Evolutionary conservation across 441 rosid genomes (phyloP), one percentile per base, ranked within the genome.

Genomic region (Melastoma candidum): DNA sequence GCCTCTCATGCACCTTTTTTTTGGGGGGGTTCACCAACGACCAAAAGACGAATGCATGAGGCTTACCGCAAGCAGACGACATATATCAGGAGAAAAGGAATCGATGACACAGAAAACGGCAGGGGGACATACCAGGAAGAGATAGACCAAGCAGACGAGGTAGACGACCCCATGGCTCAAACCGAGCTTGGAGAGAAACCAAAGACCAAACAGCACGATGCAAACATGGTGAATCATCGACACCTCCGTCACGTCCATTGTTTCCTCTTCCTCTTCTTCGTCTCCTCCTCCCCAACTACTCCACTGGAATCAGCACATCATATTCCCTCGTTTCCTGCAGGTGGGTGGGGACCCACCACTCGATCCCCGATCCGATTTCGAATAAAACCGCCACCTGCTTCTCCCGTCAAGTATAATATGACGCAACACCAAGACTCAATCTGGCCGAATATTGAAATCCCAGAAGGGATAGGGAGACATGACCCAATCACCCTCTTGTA

Each of bases 1-100:
- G 81, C 25, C 74, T 74, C 58, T 84, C 95, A 60, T 92, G 83
- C 68, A 85, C 85, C 97, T 92, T 63, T 32, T n/a, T 7, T 12
- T 36, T 12, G 12, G 7, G 43, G n/a, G 1, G 8, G 12, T 51
- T 27, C 5, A 29, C 44, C 11, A 36, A 3, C 11, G n/a, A 22
- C 47, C 36, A 36, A 17, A 24, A 36, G 6, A 7, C 12, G 58
- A 25, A 24, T 27, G 26, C 39, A 32, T 46, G 48, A 12, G 6
- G 26, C 10, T 24, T 26, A 11, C 50, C 44, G 22, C 29, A 50
- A 1, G 10, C 14, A 46, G 0, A 26, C 25, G 49, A 5, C 43
- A 44, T 11, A 49, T 44, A 49, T 25, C 41, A 14, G 51, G 17
- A 48, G 43, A 12, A 32, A 51, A 36, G n/a, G 39, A 26, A 8